Percentiles rank a stretch among this genome's conserved stretches.
These are phyloP conservation scores for Solanum hybrid DNA, from an alignment of 305 asterid genomes.

Conservation along the genomic window DNA sequence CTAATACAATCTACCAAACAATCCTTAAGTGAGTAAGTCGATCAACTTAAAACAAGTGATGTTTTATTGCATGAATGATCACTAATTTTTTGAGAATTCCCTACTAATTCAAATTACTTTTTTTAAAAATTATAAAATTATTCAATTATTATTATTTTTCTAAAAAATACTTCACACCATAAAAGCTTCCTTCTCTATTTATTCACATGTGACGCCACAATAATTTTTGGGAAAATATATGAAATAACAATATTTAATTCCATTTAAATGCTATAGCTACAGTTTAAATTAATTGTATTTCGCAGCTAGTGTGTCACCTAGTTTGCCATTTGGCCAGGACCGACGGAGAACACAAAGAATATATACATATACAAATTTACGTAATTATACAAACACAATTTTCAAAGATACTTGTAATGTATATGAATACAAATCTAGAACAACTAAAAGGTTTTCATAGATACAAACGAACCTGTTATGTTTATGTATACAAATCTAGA, in stretches of 20 bases:
- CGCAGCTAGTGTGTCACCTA: neutral
- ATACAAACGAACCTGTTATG: neutral
- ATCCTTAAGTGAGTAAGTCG: neutral
- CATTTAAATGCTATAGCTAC: neutral
- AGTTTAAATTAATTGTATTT: too few relatives aligned
- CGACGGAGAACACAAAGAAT: neutral
- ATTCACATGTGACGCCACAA: neutral
- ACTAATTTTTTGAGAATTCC: neutral
- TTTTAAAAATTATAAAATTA: too few relatives aligned
- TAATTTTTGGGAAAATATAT: too few relatives aligned
- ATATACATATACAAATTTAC: neutral
- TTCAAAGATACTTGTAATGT: neutral
- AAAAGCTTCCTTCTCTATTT: neutral
- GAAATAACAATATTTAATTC: neutral
- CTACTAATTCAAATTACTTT: neutral
- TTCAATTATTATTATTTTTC: neutral
- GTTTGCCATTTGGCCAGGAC: neutral
- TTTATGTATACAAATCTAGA: too few relatives aligned
- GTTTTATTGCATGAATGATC: neutral
- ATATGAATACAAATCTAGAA: neutral
- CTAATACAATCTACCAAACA: neutral
- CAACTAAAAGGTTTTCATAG: too few relatives aligned
- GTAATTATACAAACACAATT: neutral
- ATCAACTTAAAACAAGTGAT: neutral
- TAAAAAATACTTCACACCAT: neutral